Base-by-base conservation (phyloP, 2,329 filamentous ascomycete species). In the Fusarium albidum region DNA sequence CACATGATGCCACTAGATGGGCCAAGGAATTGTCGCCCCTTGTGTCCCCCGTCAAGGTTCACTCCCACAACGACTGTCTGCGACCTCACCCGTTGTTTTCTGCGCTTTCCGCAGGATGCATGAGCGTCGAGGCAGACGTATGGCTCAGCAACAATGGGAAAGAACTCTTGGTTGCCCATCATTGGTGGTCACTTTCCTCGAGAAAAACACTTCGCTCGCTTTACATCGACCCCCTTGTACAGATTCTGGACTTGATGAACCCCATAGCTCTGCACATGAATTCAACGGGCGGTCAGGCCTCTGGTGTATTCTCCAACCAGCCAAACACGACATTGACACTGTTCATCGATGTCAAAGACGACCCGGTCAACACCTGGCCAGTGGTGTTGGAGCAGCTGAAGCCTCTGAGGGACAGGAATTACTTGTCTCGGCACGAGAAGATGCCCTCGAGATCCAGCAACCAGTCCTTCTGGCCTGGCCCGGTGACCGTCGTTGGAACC, bases 61-160 rank as follows among this genome's bases (percentile, higher is more conserved):
- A 89, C 67, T 87, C 83, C 1, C 87, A 89, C 66, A 89, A 89
- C 65, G 87, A 90, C 68, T 90, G 90, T 70, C 83, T 83, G 82
- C 79, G 85, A 34, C 77, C 76, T 9, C 77, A 84, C 1, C 86
- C 87, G 0, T 74, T 91, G 6, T 88, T 83, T 63, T 83, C 84
- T 3, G 87, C 87, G 14, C 71, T 87, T 2, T 72, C 77, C 8
- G 79, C 80, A 3, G 83, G 85, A 6, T 88, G 83, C 61, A 81
- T 81, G 4, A 81, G 86, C 14, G 77, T 89, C 3, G 88, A 91
- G 71, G 86, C 86, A 4, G 88, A 91, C 61, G 82, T 90, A 9
- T 91, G 85, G 85, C 75, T 84, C 1, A 65, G 44, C 29, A 57
- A 46, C 2, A 79, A 80, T 37, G 77, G 81, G 41, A 65, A 68